A percentile compares a stretch with the other conserved stretches of the same genome.
Evolutionary conservation across 176 grass and related monocot genomes (phyloP).

Genomic region (Paspalum notatum): DNA sequence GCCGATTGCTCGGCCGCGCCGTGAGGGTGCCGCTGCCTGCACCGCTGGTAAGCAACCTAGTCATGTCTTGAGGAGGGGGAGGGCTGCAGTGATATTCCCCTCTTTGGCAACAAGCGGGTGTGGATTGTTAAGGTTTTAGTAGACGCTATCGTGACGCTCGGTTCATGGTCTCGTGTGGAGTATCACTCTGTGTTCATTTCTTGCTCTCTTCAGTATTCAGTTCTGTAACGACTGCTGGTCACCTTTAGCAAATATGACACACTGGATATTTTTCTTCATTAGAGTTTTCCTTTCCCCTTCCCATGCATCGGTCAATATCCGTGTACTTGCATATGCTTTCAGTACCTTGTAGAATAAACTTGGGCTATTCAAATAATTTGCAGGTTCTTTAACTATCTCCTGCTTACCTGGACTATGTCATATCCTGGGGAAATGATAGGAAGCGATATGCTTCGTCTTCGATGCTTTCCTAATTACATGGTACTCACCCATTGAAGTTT

Average conservation of each 20-base stretch:
- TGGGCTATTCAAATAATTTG: constrained; percentile 9
- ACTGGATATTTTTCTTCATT: no score
- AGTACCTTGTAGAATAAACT: constrained; percentile 7
- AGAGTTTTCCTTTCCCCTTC: no score
- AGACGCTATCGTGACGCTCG: not conserved
- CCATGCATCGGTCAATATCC: no score
- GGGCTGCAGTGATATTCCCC: not conserved
- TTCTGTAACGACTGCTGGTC: not conserved
- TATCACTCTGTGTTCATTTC: not conserved
- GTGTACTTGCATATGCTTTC: not conserved
- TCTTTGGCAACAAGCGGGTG: not conserved
- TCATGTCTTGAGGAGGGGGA: not conserved
- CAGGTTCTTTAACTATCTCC: constrained; percentile 24
- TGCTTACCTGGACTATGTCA: constrained; percentile 36
- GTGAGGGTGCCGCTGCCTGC: not conserved
- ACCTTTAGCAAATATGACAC: not conserved
- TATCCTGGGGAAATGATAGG: constrained; percentile 31
- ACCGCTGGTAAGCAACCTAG: not conserved
- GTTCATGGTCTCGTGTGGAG: not conserved
- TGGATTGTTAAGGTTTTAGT: not conserved
- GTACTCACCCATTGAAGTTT: constrained; percentile 26
- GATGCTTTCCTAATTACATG: constrained; percentile 41
- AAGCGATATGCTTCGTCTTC: constrained; percentile 33
- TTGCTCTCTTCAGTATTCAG: not conserved
- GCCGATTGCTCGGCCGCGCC: not conserved